Conservation (phyloP, 2,329 filamentous ascomycete species). For the Nemania sp. region DNA sequence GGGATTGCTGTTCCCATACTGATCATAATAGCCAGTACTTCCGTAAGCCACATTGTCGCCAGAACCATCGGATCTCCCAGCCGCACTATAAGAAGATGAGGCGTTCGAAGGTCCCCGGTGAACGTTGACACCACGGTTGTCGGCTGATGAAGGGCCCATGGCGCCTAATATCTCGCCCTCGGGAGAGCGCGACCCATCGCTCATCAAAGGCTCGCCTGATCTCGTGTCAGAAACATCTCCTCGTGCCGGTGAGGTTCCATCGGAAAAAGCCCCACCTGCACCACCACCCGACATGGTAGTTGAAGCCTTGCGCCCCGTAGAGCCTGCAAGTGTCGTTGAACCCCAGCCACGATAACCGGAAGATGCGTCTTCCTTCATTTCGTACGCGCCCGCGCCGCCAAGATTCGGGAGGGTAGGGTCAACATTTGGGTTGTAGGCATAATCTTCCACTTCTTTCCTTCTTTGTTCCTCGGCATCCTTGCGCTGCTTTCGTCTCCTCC, state of each 20-base stretch:
- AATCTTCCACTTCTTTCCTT: slow-evolving; percentile 96
- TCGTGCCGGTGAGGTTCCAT: slow-evolving; percentile 76
- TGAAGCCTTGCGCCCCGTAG: slow-evolving; percentile 83
- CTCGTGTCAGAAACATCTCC: slow-evolving; percentile 75
- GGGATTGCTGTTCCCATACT: slow-evolving; percentile 69
- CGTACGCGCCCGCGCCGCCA: slow-evolving; percentile 66
- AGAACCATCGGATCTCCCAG: slow-evolving; percentile 77
- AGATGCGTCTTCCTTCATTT: slow-evolving; percentile 82
- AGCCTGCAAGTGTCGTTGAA: slow-evolving; percentile 75
- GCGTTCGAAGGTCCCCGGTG: slow-evolving; percentile 93
- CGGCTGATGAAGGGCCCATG: slow-evolving; percentile 77
- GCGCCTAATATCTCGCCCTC: slow-evolving; percentile 87
- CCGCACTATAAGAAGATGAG: slow-evolving; percentile 92
- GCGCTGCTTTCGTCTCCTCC: slow-evolving; percentile 87
- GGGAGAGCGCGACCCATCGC: slow-evolving; percentile 64
- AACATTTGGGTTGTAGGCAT: slow-evolving; percentile 97
- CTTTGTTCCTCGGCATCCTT: slow-evolving; percentile 88
- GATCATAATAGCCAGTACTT: slow-evolving; percentile 66
- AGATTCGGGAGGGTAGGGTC: slow-evolving; percentile 79
- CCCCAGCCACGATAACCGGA: slow-evolving; percentile 96
- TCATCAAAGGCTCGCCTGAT: slow-evolving; percentile 74
- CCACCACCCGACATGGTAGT: slow-evolving; percentile 86
- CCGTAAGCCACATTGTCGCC: slow-evolving; percentile 65
- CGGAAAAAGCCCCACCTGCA: slow-evolving; percentile 76
- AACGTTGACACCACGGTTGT: slow-evolving; percentile 76